phyloP scores from a whole-genome alignment of 352 stramenopile genomes.

The Globisporangium spinosum region DNA sequence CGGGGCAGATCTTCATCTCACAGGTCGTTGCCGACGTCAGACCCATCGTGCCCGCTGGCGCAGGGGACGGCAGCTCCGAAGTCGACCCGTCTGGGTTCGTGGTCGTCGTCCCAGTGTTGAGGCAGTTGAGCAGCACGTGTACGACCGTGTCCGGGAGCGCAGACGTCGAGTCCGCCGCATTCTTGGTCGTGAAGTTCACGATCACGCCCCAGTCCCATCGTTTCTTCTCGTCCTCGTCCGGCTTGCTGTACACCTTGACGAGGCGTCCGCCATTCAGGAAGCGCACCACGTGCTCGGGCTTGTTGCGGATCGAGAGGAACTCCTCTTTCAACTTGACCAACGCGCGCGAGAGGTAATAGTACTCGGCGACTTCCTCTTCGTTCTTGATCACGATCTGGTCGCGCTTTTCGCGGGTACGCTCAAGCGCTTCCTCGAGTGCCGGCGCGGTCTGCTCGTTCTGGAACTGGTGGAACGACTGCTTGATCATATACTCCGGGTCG shows the following conservation, averaged over 20 bases:
- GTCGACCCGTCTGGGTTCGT: constrained; percentile 24
- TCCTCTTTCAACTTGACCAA: constrained; percentile 91
- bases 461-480: constrained; percentile 97
- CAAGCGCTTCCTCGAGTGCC: constrained; percentile 71
- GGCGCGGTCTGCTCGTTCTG: constrained; percentile 84
- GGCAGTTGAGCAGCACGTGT: constrained; percentile 78
- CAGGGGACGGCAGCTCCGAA: constrained; percentile 47
- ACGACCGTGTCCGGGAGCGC: constrained; percentile 65
- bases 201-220: constrained; percentile 86
- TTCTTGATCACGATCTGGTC: constrained; percentile 89
- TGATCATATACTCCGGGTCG: constrained; percentile 97
- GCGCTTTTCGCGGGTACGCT: constrained; percentile 77
- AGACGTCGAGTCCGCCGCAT: constrained; percentile 59
- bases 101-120: constrained; percentile 26
- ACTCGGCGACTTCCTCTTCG: constrained; percentile 85
- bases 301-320: constrained; percentile 90
- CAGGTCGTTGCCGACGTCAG: constrained; percentile 38
- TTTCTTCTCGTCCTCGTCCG: constrained; percentile 43
- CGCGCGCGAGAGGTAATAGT: constrained; percentile 89
- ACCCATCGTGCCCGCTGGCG: constrained; percentile 56
- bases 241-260: constrained; percentile 73
- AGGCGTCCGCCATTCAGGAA: constrained; percentile 94
- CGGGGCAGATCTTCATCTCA: constrained; percentile 86
- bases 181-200: constrained; percentile 84
- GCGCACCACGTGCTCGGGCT: constrained; percentile 89